These are phyloP conservation scores for Penicillium chermesinum DNA, from an alignment of 495 filamentous ascomycete genomes.

Conservation along the genomic window DNA sequence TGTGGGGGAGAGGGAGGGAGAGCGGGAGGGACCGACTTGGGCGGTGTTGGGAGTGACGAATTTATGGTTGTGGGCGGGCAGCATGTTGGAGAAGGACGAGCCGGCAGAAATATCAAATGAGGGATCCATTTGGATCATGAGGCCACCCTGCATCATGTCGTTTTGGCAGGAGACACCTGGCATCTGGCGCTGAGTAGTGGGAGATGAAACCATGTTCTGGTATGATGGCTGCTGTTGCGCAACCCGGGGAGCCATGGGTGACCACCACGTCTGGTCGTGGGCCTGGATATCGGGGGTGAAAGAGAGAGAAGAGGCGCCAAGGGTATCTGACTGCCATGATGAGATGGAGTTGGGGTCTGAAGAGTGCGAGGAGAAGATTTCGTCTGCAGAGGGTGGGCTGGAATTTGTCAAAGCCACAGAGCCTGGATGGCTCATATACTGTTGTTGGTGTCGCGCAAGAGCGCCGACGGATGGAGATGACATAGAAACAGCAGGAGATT, in stretches of 20 bases:
- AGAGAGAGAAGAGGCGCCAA: conserved; percentile 31
- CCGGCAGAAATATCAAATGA: conserved; percentile 35
- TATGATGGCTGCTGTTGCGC: conserved; percentile 36
- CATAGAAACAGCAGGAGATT: conserved; percentile 37
- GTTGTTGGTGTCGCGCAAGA: conserved; percentile 31
- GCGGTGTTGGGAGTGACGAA: conserved; percentile 28
- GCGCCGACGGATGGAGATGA: conserved; percentile 29
- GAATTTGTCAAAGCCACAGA: conserved; percentile 31
- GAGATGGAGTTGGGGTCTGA: conserved; percentile 41
- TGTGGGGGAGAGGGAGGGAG: conserved; percentile 39
- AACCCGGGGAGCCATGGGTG: conserved; percentile 34
- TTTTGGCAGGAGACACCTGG: conserved; percentile 28
- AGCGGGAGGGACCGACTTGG: conserved; percentile 28
- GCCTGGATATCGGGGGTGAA: conserved; percentile 39
- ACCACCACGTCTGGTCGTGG: conserved; percentile 44
- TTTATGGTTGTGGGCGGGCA: conserved; percentile 24
- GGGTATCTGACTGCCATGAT: conserved; percentile 43
- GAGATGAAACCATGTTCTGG: conserved; percentile 31
- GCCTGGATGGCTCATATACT: conserved; percentile 33
- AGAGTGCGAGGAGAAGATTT: conserved; percentile 43
- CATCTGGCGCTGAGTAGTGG: conserved; percentile 29
- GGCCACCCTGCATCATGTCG: conserved; percentile 40
- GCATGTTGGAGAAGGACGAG: conserved; percentile 28
- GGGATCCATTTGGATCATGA: conserved; percentile 45
- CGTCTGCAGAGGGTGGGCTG: conserved; percentile 40